phyloP scores from a whole-genome alignment of 2,329 filamentous ascomycete genomes.

The Blumeria graminis region DNA sequence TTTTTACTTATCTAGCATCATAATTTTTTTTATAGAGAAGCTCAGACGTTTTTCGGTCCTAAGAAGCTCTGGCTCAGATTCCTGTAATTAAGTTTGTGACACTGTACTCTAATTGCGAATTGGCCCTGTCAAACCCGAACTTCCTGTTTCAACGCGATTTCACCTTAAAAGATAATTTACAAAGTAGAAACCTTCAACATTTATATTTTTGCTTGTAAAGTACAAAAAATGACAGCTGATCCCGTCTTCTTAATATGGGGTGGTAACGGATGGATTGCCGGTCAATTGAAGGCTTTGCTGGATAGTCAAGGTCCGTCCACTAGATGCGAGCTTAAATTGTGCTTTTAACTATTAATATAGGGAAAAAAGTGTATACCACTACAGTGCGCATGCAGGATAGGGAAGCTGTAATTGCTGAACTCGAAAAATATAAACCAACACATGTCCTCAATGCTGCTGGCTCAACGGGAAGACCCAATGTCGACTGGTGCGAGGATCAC shows the following conservation, averaged over 20 bases:
- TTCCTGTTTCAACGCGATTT: no score
- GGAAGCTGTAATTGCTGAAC: constrained; percentile 28
- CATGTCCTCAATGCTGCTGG: constrained; percentile 44
- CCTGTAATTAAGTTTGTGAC: no score
- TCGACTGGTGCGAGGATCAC: constrained; percentile 50
- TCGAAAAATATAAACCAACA: constrained; percentile 35
- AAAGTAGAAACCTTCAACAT: background rate
- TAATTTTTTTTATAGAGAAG: no score
- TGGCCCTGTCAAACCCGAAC: no score
- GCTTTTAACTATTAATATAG: constrained; percentile 5
- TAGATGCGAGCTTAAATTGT: background rate
- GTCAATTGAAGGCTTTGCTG: constrained; percentile 33
- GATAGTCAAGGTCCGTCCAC: constrained; percentile 21
- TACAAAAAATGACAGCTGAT: constrained; percentile 8
- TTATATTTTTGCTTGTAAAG: background rate
- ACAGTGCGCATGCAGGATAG: constrained; percentile 41
- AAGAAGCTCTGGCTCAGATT: no score
- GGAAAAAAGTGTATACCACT: constrained; percentile 35
- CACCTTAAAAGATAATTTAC: no score
- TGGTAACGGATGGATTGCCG: constrained; percentile 35
- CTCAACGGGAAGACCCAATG: constrained; percentile 40
- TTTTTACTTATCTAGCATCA: no score
- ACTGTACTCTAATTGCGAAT: no score
- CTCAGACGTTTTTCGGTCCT: no score
- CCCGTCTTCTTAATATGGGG: constrained; percentile 39